Percentiles rank a stretch among this genome's conserved stretches.
These are phyloP conservation scores for Anaeromyces robustus DNA, from an alignment of 192 early-diverging fungal genomes.

Conservation along the genomic window DNA sequence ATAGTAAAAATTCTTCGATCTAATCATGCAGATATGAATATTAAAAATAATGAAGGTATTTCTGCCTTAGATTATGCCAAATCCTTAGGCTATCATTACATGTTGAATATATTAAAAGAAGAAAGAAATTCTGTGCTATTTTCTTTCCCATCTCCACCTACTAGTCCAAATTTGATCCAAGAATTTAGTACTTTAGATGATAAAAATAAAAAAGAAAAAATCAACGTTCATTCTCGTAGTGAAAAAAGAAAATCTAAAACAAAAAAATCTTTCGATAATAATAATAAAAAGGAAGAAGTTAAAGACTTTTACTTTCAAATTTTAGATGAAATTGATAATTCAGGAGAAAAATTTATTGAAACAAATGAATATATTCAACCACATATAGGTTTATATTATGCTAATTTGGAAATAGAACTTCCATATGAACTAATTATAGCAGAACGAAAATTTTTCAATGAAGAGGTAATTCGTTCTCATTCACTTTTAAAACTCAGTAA, in stretches of 20 bases:
- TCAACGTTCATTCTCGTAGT: not conserved
- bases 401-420: not conserved
- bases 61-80: not conserved
- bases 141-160: not conserved
- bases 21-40: not conserved
- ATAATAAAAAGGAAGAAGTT: not conserved
- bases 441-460: not conserved
- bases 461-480: not conserved
- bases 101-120: not conserved
- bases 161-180: not conserved
- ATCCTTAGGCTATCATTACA: not conserved
- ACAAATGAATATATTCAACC: not conserved
- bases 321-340: not conserved
- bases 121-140: not conserved
- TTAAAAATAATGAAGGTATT: not conserved
- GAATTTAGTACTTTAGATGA: not conserved
- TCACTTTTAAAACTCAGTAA: not conserved
- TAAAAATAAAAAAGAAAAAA: not conserved
- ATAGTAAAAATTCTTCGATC: not conserved
- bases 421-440: not conserved
- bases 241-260: not conserved
- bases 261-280: not conserved
- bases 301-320: not conserved
- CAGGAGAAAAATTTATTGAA: not conserved
- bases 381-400: not conserved